Percentiles rank a stretch among this genome's conserved stretches.
Conservation (phyloP, 2,329 filamentous ascomycete species). For the Ceratocystis lukuohia region DNA sequence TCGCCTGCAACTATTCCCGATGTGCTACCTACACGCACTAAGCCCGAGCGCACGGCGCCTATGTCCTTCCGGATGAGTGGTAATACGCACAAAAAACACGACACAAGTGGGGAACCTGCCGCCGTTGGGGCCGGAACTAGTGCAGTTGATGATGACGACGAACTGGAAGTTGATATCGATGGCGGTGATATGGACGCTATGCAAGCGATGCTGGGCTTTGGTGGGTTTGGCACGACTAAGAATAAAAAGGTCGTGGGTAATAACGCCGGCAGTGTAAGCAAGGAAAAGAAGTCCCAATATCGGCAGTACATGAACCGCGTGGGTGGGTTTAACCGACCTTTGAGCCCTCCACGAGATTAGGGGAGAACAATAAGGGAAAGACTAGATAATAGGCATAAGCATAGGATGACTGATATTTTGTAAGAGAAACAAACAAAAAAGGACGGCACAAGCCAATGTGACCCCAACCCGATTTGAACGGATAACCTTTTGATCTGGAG, state of each 20-base stretch:
- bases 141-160: conserved; percentile 29
- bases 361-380: not conserved
- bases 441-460: not conserved
- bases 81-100: conserved; percentile 18
- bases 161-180: conserved; percentile 40
- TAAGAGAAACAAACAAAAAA: not conserved
- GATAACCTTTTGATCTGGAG: conserved; percentile 21
- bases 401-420: not conserved
- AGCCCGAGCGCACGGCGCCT: conserved; percentile 21
- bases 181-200: conserved; percentile 62
- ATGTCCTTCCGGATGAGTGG: conserved; percentile 28
- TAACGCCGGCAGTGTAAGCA: conserved; percentile 65
- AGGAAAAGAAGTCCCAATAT: conserved; percentile 90
- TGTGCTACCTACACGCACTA: conserved; percentile 28
- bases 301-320: conserved; percentile 91
- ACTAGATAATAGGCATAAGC: too few relatives aligned
- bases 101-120: conserved; percentile 11
- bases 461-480: conserved; percentile 20
- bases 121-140: conserved; percentile 18
- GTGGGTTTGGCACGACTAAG: conserved; percentile 73
- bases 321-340: conserved; percentile 68
- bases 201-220: conserved; percentile 82
- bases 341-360: conserved; percentile 40
- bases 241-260: conserved; percentile 82
- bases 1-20: conserved; percentile 23